Evolutionary conservation across 208 protist genomes (phyloP), one percentile per base, ranked within the genome.

Genomic region (Leptomonas seymouri): DNA sequence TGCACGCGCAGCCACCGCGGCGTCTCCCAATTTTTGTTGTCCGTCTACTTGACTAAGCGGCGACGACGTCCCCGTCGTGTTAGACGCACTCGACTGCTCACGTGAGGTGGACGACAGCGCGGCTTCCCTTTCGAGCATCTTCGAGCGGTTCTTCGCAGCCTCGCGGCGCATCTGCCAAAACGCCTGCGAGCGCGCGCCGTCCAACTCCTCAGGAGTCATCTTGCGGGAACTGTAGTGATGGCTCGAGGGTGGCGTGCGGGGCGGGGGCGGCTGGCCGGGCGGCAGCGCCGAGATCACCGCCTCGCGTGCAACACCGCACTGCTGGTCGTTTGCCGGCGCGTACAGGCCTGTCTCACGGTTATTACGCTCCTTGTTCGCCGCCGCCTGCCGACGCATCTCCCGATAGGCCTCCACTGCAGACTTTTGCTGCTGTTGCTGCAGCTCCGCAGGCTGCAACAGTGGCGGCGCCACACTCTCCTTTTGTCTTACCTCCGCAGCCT

Each of bases 121-220:
- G 11, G 4, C 67, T 28, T 82, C 80, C 16, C 82, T 51, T n/a
- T 76, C 89, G 49, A 91, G 66, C 51, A 88, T 80, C 46, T 86
- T 82, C n/a, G 71, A 68, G 57, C 85, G 89, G 77, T 97, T 97
- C 60, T 91, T 73, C 50, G 93, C 82, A 2, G 89, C 88, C 67
- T 93, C 90, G 16, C 80, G 78, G 5, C 91, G 82, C 90, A 97
- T 96, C 73, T 97, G 82, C 93, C 91, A 97, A 66, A 87, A 97
- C 7, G 89, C 88, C 41, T 87, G 71, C 23, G 82, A 71, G 27
- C 89, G 76, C 27, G 89, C 90, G 48, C 87, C 86, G 48, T 90
- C 84, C 16, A 83, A 66, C 49, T 93, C 82, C 58, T 81, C 76
- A 25, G 71, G 34, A 14, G 80, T 77, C 75, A 88, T 87, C 64